A percentile compares a stretch with the other conserved stretches of the same genome.
These are phyloP conservation scores for Dentipellis fragilis DNA, from an alignment of 768 basidiomycete species.

Conservation along the genomic window DNA sequence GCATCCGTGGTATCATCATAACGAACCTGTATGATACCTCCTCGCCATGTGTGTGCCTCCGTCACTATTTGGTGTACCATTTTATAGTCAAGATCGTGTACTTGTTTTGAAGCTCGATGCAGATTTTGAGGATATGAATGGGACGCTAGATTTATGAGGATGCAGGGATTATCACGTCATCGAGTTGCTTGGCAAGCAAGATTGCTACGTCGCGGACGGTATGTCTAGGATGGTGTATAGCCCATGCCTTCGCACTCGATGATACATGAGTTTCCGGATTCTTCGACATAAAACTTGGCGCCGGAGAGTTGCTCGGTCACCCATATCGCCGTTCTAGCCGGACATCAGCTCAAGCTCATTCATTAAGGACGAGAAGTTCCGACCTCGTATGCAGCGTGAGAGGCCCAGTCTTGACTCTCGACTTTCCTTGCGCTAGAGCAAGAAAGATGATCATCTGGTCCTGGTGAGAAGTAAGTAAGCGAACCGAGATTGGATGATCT, in stretches of 20 bases:
- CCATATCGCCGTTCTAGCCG: conserved; percentile 55
- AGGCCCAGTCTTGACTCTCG: conserved; percentile 44
- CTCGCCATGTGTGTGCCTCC: too few relatives aligned
- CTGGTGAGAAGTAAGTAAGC: conserved; percentile 26
- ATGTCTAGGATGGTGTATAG: conserved; percentile 24
- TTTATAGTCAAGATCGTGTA: too few relatives aligned
- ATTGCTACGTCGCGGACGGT: too few relatives aligned
- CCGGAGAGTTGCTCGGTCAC: conserved; percentile 58
- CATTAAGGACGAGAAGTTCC: conserved; percentile 1
- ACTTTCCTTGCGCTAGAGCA: conserved; percentile 59
- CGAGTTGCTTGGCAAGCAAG: too few relatives aligned
- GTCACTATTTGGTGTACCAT: too few relatives aligned
- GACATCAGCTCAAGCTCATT: neutral
- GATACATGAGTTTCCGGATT: conserved; percentile 34
- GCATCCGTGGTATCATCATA: neutral
- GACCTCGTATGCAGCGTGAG: conserved; percentile 63
- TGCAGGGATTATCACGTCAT: too few relatives aligned
- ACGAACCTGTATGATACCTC: neutral
- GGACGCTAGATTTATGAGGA: too few relatives aligned
- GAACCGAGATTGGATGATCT: neutral
- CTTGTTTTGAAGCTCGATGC: too few relatives aligned
- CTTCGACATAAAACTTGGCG: conserved; percentile 49
- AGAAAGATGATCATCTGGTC: conserved; percentile 77
- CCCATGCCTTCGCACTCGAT: conserved; percentile 62
- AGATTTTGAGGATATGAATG: too few relatives aligned